Evolutionary conservation across 2,329 filamentous ascomycete genomes (phyloP).

Genomic region (Monilinia fructigena): DNA sequence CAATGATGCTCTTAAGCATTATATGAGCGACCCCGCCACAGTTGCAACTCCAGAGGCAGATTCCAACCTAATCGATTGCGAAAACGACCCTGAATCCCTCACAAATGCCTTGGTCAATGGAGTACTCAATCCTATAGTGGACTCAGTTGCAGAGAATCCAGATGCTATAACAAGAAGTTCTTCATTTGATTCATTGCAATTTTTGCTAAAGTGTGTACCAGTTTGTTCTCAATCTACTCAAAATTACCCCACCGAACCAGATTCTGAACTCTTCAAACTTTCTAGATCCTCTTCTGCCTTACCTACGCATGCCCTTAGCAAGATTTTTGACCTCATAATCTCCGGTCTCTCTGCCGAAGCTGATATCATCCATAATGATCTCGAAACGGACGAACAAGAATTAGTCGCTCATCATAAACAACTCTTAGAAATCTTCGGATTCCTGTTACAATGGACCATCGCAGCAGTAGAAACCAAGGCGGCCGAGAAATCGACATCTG

Average conservation of each 20-base stretch:
- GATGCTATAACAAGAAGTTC: constrained; percentile 78
- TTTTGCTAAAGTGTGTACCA: constrained; percentile 89
- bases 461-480: constrained; percentile 92
- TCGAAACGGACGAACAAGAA: constrained; percentile 90
- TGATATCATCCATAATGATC: constrained; percentile 78
- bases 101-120: constrained; percentile 77
- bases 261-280: constrained; percentile 62
- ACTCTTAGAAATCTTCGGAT: constrained; percentile 89
- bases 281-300: constrained; percentile 80
- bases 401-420: constrained; percentile 83
- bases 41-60: constrained; percentile 87
- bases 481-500: constrained; percentile 78
- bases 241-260: constrained; percentile 45
- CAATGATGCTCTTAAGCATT: constrained; percentile 93
- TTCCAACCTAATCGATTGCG: constrained; percentile 79
- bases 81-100: constrained; percentile 79
- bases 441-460: constrained; percentile 91
- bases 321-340: constrained; percentile 86
- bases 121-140: constrained; percentile 86
- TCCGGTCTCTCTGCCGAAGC: constrained; percentile 84
- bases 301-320: constrained; percentile 80
- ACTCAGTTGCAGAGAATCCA: constrained; percentile 86
- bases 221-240: constrained; percentile 46
- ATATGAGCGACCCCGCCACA: constrained; percentile 85
- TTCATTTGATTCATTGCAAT: constrained; percentile 90